Evolutionary conservation across 805 yeast genomes (phyloP).

Genomic region (Starmerella khaoyaiensis): DNA sequence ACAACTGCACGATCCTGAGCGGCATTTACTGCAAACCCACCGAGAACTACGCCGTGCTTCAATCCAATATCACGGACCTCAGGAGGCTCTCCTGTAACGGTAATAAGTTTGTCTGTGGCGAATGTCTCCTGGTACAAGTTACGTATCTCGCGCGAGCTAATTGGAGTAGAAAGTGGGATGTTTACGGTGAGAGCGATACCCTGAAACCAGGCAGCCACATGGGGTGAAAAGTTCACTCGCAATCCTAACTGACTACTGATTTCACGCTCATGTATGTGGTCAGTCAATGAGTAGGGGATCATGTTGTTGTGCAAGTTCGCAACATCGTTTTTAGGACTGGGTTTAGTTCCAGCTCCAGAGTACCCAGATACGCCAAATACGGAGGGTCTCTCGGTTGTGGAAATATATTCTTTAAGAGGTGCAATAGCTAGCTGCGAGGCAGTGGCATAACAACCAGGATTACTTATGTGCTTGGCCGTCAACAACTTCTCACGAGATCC

Average conservation of each 20-base stretch:
- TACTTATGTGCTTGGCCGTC: conserved; percentile 68
- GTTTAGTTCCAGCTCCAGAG: conserved; percentile 99
- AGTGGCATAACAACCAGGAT: conserved; percentile 99
- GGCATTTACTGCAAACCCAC: conserved; percentile 89
- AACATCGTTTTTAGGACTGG: conserved; percentile 87
- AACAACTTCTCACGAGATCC: conserved; percentile 54
- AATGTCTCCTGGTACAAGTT: conserved; percentile 78
- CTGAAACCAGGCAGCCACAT: conserved; percentile 98
- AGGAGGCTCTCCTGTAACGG: conserved; percentile 85
- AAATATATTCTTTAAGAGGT: conserved; percentile 48
- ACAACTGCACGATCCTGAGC: conserved; percentile 82
- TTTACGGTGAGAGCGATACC: conserved; percentile 89
- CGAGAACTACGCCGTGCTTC: conserved; percentile 87
- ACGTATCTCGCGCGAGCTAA: conserved; percentile 72
- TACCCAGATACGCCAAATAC: conserved; percentile 95
- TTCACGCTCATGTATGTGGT: conserved; percentile 93
- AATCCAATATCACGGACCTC: conserved; percentile 82
- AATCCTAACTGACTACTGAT: conserved; percentile 67
- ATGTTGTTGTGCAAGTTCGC: conserved; percentile 63
- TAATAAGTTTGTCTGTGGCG: conserved; percentile 71
- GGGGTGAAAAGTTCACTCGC: conserved; percentile 84
- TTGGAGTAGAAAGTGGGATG: conserved; percentile 55
- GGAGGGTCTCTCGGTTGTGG: conserved; percentile 55
- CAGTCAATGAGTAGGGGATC: conserved; percentile 90
- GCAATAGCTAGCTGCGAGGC: conserved; percentile 89